These are phyloP conservation scores for Teunomyces tritomae DNA, from an alignment of 805 yeast species.

Conservation along the genomic window DNA sequence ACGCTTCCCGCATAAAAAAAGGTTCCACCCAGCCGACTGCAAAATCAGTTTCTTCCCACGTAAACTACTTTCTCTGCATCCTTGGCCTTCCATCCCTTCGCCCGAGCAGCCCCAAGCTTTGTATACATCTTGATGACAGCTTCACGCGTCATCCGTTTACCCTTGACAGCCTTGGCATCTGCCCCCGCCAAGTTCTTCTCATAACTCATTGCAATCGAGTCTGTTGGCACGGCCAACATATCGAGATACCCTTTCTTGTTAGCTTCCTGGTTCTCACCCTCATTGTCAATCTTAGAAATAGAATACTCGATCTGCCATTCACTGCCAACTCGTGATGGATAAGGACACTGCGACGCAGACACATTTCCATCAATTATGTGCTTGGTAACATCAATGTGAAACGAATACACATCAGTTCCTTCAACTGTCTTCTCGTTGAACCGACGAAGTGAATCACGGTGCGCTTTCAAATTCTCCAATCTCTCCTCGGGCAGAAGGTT, in stretches of 20 bases:
- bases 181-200: not conserved
- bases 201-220: conserved; percentile 4
- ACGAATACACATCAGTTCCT: conserved; percentile 19
- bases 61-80: conserved; percentile 22
- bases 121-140: conserved; percentile 22
- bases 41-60: not conserved
- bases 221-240: conserved; percentile 6
- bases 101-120: conserved; percentile 25
- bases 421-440: conserved; percentile 21
- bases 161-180: not conserved
- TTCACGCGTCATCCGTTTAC: conserved; percentile 3
- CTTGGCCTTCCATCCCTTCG: conserved; percentile 22
- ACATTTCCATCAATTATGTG: conserved; percentile 16
- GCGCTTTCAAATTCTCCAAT: conserved; percentile 20
- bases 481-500: conserved; percentile 23
- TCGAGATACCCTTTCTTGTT: conserved; percentile 7
- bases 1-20: not conserved
- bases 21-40: not conserved
- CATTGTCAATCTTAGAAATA: conserved; percentile 6
- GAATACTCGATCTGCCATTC: conserved; percentile 21
- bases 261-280: not conserved
- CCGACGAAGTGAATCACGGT: conserved; percentile 21
- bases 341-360: conserved; percentile 15
- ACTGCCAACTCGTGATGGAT: conserved; percentile 21
- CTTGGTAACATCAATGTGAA: conserved; percentile 19